Conservation (phyloP, 2,329 filamentous ascomycete species). For the Alternaria sp. region DNA sequence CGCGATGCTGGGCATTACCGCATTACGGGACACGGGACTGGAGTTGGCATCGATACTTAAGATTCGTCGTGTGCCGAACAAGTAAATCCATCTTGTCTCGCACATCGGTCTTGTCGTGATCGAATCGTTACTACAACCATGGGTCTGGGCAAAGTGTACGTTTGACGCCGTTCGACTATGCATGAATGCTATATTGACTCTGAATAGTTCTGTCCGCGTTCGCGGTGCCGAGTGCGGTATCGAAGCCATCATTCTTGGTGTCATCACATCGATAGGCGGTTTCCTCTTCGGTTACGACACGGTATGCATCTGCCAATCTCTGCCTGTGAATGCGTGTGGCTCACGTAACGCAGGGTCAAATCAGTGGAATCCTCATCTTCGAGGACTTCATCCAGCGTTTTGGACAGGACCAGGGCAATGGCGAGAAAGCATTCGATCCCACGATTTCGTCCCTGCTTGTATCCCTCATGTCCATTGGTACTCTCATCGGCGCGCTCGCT, state of each 20-base stretch:
- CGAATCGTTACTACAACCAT: constrained; percentile 21
- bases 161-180: neutral
- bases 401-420: constrained; percentile 53
- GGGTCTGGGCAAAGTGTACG: constrained; percentile 33
- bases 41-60: constrained; percentile 26
- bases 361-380: constrained; percentile 50
- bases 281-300: constrained; percentile 71
- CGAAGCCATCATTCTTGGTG: constrained; percentile 59
- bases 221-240: constrained; percentile 42
- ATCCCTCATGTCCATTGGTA: constrained; percentile 48
- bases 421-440: constrained; percentile 47
- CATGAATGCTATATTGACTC: constrained; percentile 7
- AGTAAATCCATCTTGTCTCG: constrained; percentile 5
- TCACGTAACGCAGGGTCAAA: constrained; percentile 33
- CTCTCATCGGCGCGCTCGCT: constrained; percentile 50
- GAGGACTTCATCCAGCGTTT: constrained; percentile 64
- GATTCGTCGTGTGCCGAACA: constrained; percentile 1
- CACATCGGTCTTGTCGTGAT: neutral
- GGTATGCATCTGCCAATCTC: constrained; percentile 32
- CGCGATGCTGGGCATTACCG: constrained; percentile 32
- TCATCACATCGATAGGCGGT: constrained; percentile 64
- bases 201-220: constrained; percentile 32
- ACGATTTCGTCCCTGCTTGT: constrained; percentile 54
- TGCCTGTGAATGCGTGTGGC: neutral
- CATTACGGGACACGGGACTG: constrained; percentile 17